Base-by-base conservation (phyloP, 148 eudicot genomes). In the Selenicereus undatus region DNA sequence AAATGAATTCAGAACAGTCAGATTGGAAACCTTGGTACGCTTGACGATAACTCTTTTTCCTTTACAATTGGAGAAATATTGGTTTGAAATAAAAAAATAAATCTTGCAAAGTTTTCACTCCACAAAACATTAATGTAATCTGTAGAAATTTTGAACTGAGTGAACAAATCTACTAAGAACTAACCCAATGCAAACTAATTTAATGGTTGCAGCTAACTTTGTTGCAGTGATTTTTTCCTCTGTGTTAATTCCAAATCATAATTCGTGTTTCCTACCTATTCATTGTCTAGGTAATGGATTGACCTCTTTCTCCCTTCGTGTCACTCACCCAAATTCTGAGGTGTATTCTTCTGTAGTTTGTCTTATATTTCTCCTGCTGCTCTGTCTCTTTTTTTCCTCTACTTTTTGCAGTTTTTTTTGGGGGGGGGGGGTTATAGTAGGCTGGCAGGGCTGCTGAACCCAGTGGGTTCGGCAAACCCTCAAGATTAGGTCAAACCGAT, bases 11-110 rank as follows among this genome's bases (percentile, higher is more conserved):
- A 80, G 84, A 77, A 62, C 85, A 69, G 82, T 85, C 86, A 93
- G 93, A 78, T 88, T 90, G 76, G 91, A 93, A 79, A 90, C 91
- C 64, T 85, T 93, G 97, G 94, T 93, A 91, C 77, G 92, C 77
- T 70, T 36, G 36, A n/a, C 20, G 58, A 6, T 73, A 64, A 8
- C 54, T 66, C 75, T 74, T 36, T 22, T 64, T 66, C 16, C 4
- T 52, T 20, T 78, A 45, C 14, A 71, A 48, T 43, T 72, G 76
- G 62, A 7, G 10, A 16, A 74, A 10, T 56, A 17, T 56, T 18
- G 16, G 22, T 18, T 2, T 17, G 22, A 13, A 66, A 27, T 24
- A 26, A 66, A 66, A 66, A 27, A 0, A 32, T 26, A 0, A 26
- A 13, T 18, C 71, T 66, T 66, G 8, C 71, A 11, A 66, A 27